These are phyloP conservation scores for Terana coerulea DNA, from an alignment of 768 basidiomycete genomes.

Conservation along the genomic window DNA sequence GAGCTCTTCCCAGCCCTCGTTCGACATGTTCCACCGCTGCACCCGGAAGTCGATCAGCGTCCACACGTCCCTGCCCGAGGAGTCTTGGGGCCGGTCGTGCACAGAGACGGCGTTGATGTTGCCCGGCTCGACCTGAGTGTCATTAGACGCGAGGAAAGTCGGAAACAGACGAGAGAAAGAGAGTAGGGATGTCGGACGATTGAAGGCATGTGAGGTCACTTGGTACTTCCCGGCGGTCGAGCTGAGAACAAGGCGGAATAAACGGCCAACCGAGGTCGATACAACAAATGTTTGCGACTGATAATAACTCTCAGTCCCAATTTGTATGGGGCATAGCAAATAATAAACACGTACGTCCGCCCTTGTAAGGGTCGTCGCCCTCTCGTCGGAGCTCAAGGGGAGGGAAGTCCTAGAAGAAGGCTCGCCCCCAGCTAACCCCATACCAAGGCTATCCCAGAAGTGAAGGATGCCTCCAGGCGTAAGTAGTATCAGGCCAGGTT, in stretches of 20 bases:
- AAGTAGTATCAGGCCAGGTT: conserved; percentile 84
- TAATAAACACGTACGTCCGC: conserved; percentile 55
- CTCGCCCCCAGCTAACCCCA: conserved; percentile 77
- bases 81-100: conserved; percentile 32
- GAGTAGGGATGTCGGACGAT: conserved; percentile 45
- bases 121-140: conserved; percentile 41
- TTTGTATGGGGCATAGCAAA: no score
- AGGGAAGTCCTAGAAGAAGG: conserved; percentile 51
- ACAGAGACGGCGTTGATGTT: conserved; percentile 65
- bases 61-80: conserved; percentile 58
- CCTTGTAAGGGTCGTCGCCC: conserved; percentile 63
- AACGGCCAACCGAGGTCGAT: conserved; percentile 62
- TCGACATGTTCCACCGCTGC: conserved; percentile 66
- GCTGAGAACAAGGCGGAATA: conserved; percentile 62
- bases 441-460: conserved; percentile 87
- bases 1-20: conserved; percentile 70
- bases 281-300: conserved; percentile 65
- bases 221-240: conserved; percentile 69
- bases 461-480: conserved; percentile 68
- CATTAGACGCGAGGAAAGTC: conserved; percentile 36
- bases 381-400: conserved; percentile 50
- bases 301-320: neutral
- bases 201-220: conserved; percentile 54
- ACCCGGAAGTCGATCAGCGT: conserved; percentile 62
- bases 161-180: conserved; percentile 42